phyloP scores from a whole-genome alignment of 2,329 filamentous ascomycete species.

The Biscogniauxia sp. region DNA sequence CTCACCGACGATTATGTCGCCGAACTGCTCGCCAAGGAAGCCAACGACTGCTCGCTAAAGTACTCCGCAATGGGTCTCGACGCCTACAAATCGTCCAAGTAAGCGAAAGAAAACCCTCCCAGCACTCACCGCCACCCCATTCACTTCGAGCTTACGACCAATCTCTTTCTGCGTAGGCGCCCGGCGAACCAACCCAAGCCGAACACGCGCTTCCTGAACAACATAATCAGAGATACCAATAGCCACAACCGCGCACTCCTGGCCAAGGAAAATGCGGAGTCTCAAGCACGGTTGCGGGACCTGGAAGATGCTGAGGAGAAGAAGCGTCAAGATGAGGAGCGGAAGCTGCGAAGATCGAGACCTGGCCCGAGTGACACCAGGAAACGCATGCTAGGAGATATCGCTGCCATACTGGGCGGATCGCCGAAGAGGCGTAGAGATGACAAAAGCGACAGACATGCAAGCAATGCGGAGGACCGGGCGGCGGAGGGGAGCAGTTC shows the following conservation, averaged over 20 bases:
- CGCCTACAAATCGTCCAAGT: constrained; percentile 55
- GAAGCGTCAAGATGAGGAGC: constrained; percentile 35
- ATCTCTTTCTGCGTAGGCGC: constrained; percentile 46
- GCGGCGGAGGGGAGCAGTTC: constrained; percentile 8
- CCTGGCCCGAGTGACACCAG: constrained; percentile 52
- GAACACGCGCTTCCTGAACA: constrained; percentile 84
- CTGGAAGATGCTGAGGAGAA: constrained; percentile 51
- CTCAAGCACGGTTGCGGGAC: constrained; percentile 65
- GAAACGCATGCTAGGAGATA: constrained; percentile 58
- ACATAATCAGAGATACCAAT: constrained; percentile 85
- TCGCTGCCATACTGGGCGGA: constrained; percentile 55
- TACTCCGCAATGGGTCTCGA: constrained; percentile 74
- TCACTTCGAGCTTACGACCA: background rate
- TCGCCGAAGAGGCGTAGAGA: constrained; percentile 36
- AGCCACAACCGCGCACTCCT: constrained; percentile 84
- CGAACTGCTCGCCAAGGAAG: constrained; percentile 75
- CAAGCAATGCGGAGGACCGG: background rate
- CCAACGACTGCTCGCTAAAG: constrained; percentile 67
- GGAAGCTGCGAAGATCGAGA: constrained; percentile 37
- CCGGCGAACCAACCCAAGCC: constrained; percentile 71
- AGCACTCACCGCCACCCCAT: constrained; percentile 8
- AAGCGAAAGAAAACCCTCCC: constrained; percentile 23
- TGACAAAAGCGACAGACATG: constrained; percentile 15
- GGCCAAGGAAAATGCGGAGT: constrained; percentile 80
- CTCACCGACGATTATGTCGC: constrained; percentile 78